Conservation (phyloP, 768 basidiomycete species). For the Tylopilus intermedius region DNA sequence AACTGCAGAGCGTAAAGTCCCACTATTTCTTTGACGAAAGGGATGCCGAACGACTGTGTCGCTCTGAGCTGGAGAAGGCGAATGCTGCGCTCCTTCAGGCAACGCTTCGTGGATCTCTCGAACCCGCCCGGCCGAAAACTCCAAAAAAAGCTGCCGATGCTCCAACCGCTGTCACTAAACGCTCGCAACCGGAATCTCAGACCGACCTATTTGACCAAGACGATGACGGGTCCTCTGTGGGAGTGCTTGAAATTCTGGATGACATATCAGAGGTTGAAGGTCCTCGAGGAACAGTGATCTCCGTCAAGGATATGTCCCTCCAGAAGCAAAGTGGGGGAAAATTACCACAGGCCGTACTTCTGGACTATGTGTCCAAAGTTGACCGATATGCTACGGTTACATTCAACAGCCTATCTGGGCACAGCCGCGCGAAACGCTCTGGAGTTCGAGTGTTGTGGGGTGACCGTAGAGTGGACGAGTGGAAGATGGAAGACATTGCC, state of each 20-base stretch:
- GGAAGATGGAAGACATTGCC: slow-evolving; percentile 81
- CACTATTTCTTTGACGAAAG: slow-evolving; percentile 69
- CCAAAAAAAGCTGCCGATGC: neutral
- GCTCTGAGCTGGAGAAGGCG: slow-evolving; percentile 46
- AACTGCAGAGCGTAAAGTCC: slow-evolving; percentile 42
- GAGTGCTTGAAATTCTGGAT: slow-evolving; percentile 74
- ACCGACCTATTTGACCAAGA: slow-evolving; percentile 53
- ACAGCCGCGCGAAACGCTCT: slow-evolving; percentile 72
- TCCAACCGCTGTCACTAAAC: neutral
- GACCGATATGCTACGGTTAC: slow-evolving; percentile 74
- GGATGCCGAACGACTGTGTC: slow-evolving; percentile 59
- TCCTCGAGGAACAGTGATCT: slow-evolving; percentile 47
- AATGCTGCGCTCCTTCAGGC: slow-evolving; percentile 43
- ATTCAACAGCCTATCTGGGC: slow-evolving; percentile 60
- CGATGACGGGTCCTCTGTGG: slow-evolving; percentile 45
- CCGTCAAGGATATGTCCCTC: slow-evolving; percentile 66
- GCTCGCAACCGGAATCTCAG: neutral
- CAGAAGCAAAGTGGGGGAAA: slow-evolving; percentile 82
- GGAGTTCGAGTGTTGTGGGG: slow-evolving; percentile 72
- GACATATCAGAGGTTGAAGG: slow-evolving; percentile 55
- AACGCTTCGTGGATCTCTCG: slow-evolving; percentile 31
- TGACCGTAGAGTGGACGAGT: slow-evolving; percentile 53
- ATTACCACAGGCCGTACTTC: slow-evolving; percentile 70
- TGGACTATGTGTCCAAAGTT: slow-evolving; percentile 59
- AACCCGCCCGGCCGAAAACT: neutral